These are phyloP conservation scores for Erodium texanum DNA, from an alignment of 441 rosid species.

Conservation along the genomic window DNA sequence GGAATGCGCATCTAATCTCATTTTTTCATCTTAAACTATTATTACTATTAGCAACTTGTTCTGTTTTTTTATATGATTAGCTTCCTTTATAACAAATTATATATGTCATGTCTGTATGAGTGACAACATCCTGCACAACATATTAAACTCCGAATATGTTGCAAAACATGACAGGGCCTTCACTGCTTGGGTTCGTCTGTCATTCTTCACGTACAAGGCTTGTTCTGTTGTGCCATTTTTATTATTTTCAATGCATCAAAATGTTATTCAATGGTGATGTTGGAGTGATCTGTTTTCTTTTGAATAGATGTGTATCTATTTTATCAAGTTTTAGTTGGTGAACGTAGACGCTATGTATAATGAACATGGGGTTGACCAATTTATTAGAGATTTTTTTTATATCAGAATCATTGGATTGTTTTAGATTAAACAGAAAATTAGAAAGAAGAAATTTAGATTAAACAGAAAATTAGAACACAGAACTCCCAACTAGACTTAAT, in stretches of 20 bases:
- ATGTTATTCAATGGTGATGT: not conserved
- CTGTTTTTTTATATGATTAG: not conserved
- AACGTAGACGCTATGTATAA: not conserved
- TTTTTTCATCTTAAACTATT: not conserved
- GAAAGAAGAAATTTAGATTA: not conserved
- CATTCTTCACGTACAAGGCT: not conserved
- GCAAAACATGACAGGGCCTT: not conserved
- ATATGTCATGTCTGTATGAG: not conserved
- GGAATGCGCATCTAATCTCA: slow-evolving; percentile 5
- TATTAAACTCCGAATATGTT: not conserved
- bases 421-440: too few species aligned
- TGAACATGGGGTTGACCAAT: not conserved
- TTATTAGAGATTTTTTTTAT: not conserved
- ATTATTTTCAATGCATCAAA: not conserved
- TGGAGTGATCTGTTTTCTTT: not conserved
- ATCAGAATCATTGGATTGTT: not conserved
- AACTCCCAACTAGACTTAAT: not conserved
- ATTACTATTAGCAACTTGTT: slow-evolving; percentile 4
- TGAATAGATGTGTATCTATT: not conserved
- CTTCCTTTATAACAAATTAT: not conserved
- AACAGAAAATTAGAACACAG: not conserved
- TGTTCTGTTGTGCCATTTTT: not conserved
- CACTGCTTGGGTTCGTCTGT: not conserved
- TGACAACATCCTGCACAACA: slow-evolving; percentile 2
- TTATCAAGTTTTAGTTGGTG: not conserved